These are phyloP conservation scores for Heterococcus sp. DNA, from an alignment of 108 stramenopile species.

Conservation along the genomic window DNA sequence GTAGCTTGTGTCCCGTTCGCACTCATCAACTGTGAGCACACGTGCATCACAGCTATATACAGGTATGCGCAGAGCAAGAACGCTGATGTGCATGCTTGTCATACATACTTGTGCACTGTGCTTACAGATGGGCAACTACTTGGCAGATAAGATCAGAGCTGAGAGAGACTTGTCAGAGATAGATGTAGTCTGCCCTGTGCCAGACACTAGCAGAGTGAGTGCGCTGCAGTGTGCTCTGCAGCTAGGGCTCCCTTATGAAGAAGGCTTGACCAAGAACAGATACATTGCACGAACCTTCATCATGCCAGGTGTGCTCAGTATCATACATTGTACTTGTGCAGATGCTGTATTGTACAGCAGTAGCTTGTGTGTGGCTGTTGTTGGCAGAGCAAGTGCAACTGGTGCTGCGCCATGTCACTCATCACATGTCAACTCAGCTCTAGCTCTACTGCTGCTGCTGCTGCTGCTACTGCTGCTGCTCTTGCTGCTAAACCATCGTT, in stretches of 20 bases:
- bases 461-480: background rate
- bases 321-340: background rate
- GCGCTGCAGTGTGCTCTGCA: slow-evolving; percentile 73
- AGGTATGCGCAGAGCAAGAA: too few relatives aligned
- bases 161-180: slow-evolving; percentile 54
- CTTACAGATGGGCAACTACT: slow-evolving; percentile 86
- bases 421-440: too few relatives aligned
- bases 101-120: too few relatives aligned
- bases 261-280: slow-evolving; percentile 93
- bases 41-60: too few relatives aligned
- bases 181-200: slow-evolving; percentile 95
- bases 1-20: too few relatives aligned
- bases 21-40: too few relatives aligned
- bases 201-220: slow-evolving; percentile 84
- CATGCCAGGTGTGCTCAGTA: slow-evolving; percentile 73
- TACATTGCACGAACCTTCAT: slow-evolving; percentile 97
- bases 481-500: too few relatives aligned
- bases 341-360: background rate
- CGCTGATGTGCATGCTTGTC: too few relatives aligned
- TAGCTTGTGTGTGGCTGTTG: too few relatives aligned
- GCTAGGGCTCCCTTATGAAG: slow-evolving; percentile 65
- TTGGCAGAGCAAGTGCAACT: too few relatives aligned
- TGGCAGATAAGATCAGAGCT: slow-evolving; percentile 70
- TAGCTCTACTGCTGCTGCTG: background rate
- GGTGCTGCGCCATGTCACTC: too few relatives aligned